phyloP scores from a whole-genome alignment of 1,139 yeast genomes.

The Yarrowia galli region DNA sequence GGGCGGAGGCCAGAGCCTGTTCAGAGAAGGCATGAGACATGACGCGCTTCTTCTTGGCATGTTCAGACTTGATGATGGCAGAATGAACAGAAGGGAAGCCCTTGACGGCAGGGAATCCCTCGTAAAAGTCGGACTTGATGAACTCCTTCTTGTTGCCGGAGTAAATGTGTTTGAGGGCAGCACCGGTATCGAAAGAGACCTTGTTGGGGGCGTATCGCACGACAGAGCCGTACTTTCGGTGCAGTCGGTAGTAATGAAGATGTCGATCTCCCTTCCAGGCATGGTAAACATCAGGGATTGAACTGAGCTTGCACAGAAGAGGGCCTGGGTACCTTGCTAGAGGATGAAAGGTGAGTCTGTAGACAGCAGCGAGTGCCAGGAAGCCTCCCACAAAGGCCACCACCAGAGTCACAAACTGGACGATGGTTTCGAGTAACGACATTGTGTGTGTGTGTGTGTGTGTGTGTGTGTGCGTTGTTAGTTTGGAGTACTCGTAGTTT shows the following conservation, averaged over 20 bases:
- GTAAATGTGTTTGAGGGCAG: constrained; percentile 42
- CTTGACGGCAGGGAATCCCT: constrained; percentile 43
- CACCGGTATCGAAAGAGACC: constrained; percentile 42
- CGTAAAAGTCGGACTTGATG: constrained; percentile 42
- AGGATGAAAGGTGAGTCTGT: constrained; percentile 41
- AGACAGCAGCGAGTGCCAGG: constrained; percentile 36
- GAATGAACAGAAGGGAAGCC: constrained; percentile 43
- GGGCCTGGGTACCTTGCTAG: constrained; percentile 42
- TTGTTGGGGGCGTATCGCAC: constrained; percentile 41
- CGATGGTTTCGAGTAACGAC: constrained; percentile 19
- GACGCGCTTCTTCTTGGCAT: constrained; percentile 42
- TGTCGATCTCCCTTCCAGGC: constrained; percentile 43
- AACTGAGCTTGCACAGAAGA: constrained; percentile 41
- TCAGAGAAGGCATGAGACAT: constrained; percentile 43
- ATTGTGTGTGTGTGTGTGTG: neutral
- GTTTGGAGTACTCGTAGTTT: neutral
- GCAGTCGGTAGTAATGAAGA: constrained; percentile 39
- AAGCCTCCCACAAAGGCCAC: constrained; percentile 17
- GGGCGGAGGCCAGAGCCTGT: constrained; percentile 42
- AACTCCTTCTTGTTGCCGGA: constrained; percentile 42
- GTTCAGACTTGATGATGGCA: constrained; percentile 42
- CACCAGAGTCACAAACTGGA: constrained; percentile 35
- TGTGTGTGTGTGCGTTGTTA: neutral
- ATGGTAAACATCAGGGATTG: constrained; percentile 41
- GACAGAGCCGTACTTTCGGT: constrained; percentile 42